Base-by-base conservation (phyloP, 495 filamentous ascomycete species). In the Articulospora tetracladia region DNA sequence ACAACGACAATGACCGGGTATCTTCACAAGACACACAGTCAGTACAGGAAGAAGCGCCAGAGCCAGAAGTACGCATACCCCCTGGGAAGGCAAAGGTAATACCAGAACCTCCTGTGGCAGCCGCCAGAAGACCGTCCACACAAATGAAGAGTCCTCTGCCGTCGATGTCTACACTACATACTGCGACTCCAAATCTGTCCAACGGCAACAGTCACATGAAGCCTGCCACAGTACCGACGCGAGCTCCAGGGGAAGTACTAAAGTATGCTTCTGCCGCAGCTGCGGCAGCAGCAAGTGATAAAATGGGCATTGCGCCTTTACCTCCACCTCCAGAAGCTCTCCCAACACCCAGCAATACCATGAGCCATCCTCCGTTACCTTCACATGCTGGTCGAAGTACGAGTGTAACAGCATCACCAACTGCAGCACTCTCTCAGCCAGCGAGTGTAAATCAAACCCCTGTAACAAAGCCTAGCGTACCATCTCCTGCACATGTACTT, bases 251-350 rank as follows among this genome's bases (percentile, higher is more conserved):
- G 30, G 93, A 98, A 70, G 90, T 90, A 0, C 77, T 98, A 64
- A 97, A 97, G 73, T 98, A 98, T 71, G 94, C 95, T 28, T 97
- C 94, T 20, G 94, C 94, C 0, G 94, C 94, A 0, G 95, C 94
- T 0, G 95, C 94, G 0, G 94, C 94, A 0, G 95, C 95, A 11
- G 91, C 94, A 50, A 94, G 87, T 71, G 95, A 93, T 36, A 64
- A 69, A 19, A 59, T 69, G 19, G 75, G 74, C 49, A 77, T 78
- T 56, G 75, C 77, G n/a, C 72, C 81, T 27, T 60, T 84, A 67
- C 79, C 83, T 20, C 69, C 75, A 17, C 69, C 73, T 60, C 67
- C 62, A 4, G 61, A 63, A 55, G 51, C 59, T 15, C 58, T 65
- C 10, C 63, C 67, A 48, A 22, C 64, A 1, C 49, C 64, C n/a